Evolutionary conservation across 1,139 yeast species (phyloP).

Genomic region (Yamadazyma triangularis): DNA sequence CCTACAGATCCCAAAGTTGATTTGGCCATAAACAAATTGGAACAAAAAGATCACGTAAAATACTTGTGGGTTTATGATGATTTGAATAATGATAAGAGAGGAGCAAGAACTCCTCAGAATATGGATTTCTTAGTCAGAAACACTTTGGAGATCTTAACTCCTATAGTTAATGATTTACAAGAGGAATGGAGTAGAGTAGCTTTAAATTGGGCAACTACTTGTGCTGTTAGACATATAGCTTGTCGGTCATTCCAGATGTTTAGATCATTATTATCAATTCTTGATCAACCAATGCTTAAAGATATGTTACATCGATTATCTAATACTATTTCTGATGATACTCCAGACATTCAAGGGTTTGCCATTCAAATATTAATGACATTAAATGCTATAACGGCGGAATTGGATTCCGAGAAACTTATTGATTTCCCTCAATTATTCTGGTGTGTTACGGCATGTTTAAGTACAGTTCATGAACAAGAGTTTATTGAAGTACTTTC

Average conservation of each 20-base stretch:
- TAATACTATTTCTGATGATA: conserved; percentile 86
- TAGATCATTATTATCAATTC: conserved; percentile 69
- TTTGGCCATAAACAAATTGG: conserved; percentile 50
- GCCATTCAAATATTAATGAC: conserved; percentile 98
- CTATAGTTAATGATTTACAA: conserved; percentile 51
- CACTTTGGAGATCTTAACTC: conserved; percentile 54
- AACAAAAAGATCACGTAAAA: conserved; percentile 37
- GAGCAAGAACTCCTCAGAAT: conserved; percentile 81
- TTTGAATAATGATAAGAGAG: conserved; percentile 67
- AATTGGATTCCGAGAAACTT: conserved; percentile 69
- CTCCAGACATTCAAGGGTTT: conserved; percentile 90
- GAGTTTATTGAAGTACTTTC: conserved; percentile 87
- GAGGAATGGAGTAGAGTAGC: conserved; percentile 84
- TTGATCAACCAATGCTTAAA: conserved; percentile 84
- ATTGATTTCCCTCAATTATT: conserved; percentile 89
- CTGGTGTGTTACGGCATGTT: conserved; percentile 94
- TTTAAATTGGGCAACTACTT: conserved; percentile 91
- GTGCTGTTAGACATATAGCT: conserved; percentile 96
- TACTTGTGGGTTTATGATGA: conserved; percentile 85
- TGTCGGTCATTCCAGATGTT: conserved; percentile 94
- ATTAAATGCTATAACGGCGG: conserved; percentile 84
- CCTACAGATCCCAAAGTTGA: conserved; percentile 50
- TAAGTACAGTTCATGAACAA: conserved; percentile 86
- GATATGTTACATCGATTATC: conserved; percentile 94
- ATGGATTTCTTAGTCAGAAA: conserved; percentile 79